Evolutionary conservation across 2,329 filamentous ascomycete species (phyloP).

Genomic region (Nemania bipapillata): DNA sequence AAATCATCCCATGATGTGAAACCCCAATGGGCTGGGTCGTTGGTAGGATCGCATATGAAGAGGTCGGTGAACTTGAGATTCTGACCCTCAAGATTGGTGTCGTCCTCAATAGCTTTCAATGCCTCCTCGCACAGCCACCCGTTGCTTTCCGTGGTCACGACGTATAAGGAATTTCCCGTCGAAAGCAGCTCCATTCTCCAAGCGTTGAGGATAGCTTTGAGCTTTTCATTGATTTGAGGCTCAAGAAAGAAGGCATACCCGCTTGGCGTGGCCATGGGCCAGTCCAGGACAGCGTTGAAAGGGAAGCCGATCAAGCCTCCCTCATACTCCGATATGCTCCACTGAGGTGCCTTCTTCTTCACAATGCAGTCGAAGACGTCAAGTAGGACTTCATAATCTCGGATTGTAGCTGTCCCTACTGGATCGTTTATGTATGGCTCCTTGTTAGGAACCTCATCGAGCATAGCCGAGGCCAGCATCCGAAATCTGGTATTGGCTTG

Average conservation of each 20-base stretch:
- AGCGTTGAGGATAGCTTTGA: slow-evolving; percentile 9
- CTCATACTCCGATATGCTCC: slow-evolving; percentile 13
- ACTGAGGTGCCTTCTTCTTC: slow-evolving; percentile 6
- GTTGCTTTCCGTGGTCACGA: slow-evolving; percentile 1
- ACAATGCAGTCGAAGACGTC: slow-evolving; percentile 11
- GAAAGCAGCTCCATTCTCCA: slow-evolving; percentile 5
- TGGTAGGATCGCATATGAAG: slow-evolving; percentile 4
- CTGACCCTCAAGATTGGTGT: slow-evolving; percentile 6
- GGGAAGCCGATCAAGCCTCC: slow-evolving; percentile 13
- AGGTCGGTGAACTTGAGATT: slow-evolving; percentile 13
- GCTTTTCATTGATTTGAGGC: slow-evolving; percentile 10
- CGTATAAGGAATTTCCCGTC: slow-evolving; percentile 8
- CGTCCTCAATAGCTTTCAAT: slow-evolving; percentile 6
- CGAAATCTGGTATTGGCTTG: slow-evolving; percentile 6
- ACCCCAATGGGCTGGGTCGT: slow-evolving; percentile 4
- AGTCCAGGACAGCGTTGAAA: slow-evolving; percentile 14
- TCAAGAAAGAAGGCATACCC: slow-evolving; percentile 21
- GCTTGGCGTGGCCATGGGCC: slow-evolving; percentile 15
- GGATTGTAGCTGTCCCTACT: slow-evolving; percentile 4
- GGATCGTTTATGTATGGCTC: slow-evolving; percentile 14
- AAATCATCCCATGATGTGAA: slow-evolving; percentile 20
- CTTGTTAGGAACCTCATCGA: slow-evolving; percentile 14
- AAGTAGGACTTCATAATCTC: slow-evolving; percentile 5
- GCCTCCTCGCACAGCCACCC: slow-evolving; percentile 8
- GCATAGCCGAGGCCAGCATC: slow-evolving; percentile 15